Conservation (phyloP, 345 rosid genomes). For the Heritiera fomes region DNA sequence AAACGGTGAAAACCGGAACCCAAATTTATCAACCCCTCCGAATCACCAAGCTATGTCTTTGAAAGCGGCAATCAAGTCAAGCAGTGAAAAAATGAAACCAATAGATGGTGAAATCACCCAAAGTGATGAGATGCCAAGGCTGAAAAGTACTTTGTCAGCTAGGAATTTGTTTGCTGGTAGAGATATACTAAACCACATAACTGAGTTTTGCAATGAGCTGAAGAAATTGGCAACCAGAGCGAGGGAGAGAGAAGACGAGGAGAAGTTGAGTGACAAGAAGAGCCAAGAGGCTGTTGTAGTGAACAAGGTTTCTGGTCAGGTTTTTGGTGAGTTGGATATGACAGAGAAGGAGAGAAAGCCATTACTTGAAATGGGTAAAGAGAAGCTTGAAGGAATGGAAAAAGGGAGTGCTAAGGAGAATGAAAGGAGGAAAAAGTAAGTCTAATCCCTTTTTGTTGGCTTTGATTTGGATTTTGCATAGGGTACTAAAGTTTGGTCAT, state of each 20-base stretch:
- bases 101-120: slow-evolving; percentile 25
- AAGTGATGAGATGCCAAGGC: slow-evolving; percentile 43
- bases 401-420: slow-evolving; percentile 53
- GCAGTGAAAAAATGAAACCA: slow-evolving; percentile 54
- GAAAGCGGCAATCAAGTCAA: slow-evolving; percentile 57
- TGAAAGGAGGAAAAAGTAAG: slow-evolving; percentile 57
- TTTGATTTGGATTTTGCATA: not conserved
- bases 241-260: slow-evolving; percentile 59
- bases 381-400: slow-evolving; percentile 35
- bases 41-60: slow-evolving; percentile 44
- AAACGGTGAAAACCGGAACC: slow-evolving; percentile 70
- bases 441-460: not conserved
- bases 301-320: slow-evolving; percentile 34
- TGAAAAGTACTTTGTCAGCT: slow-evolving; percentile 76
- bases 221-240: slow-evolving; percentile 74
- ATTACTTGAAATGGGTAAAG: slow-evolving; percentile 45
- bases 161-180: slow-evolving; percentile 81
- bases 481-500: slow-evolving; percentile 12
- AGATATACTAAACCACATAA: slow-evolving; percentile 71
- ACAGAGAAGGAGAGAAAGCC: slow-evolving; percentile 64
- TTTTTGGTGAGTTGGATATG: slow-evolving; percentile 34
- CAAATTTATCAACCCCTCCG: slow-evolving; percentile 52
- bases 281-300: slow-evolving; percentile 28
- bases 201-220: slow-evolving; percentile 78
- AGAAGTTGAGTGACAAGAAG: slow-evolving; percentile 33